A percentile compares a stretch with the other conserved stretches of the same genome.
Evolutionary conservation across 2,329 filamentous ascomycete species (phyloP).

Genomic region (Clonostachys sp.): DNA sequence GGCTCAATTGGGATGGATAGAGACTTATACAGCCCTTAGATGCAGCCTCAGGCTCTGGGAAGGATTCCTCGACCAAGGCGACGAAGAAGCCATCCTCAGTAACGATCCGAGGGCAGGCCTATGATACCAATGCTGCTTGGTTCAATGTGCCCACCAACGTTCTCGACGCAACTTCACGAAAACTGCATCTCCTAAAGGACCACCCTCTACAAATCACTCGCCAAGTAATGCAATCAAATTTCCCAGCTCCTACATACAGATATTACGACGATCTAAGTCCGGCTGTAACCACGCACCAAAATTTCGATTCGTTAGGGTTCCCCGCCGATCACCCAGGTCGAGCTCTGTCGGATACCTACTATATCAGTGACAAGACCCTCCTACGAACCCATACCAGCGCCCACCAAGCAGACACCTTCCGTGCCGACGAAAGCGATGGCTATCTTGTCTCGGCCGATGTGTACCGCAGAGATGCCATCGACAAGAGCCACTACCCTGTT

Average conservation of each 20-base stretch:
- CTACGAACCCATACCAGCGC: slow-evolving; percentile 92
- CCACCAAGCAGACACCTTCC: slow-evolving; percentile 81
- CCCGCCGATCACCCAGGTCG: slow-evolving; percentile 83
- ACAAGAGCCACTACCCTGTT: slow-evolving; percentile 90
- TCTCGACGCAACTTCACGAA: slow-evolving; percentile 66
- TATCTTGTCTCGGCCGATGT: slow-evolving; percentile 94
- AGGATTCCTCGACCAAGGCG: slow-evolving; percentile 5
- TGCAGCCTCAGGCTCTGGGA: neutral
- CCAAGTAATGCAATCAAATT: slow-evolving; percentile 86
- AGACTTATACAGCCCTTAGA: neutral
- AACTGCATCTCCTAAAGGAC: slow-evolving; percentile 84
- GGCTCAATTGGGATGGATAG: neutral
- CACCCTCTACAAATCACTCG: slow-evolving; percentile 90
- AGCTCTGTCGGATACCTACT: slow-evolving; percentile 88
- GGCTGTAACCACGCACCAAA: slow-evolving; percentile 78
- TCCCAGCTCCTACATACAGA: slow-evolving; percentile 67
- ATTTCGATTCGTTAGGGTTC: slow-evolving; percentile 97
- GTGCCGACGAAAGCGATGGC: slow-evolving; percentile 65
- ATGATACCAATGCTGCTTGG: slow-evolving; percentile 69
- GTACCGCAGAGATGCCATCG: slow-evolving; percentile 90
- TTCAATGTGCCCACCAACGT: slow-evolving; percentile 81
- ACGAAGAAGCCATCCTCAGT: slow-evolving; percentile 27
- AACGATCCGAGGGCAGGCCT: slow-evolving; percentile 58
- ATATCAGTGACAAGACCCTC: slow-evolving; percentile 79
- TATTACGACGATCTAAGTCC: slow-evolving; percentile 78